These are phyloP conservation scores for Coleophoma cylindrospora DNA, from an alignment of 2,329 filamentous ascomycete species.

Conservation along the genomic window DNA sequence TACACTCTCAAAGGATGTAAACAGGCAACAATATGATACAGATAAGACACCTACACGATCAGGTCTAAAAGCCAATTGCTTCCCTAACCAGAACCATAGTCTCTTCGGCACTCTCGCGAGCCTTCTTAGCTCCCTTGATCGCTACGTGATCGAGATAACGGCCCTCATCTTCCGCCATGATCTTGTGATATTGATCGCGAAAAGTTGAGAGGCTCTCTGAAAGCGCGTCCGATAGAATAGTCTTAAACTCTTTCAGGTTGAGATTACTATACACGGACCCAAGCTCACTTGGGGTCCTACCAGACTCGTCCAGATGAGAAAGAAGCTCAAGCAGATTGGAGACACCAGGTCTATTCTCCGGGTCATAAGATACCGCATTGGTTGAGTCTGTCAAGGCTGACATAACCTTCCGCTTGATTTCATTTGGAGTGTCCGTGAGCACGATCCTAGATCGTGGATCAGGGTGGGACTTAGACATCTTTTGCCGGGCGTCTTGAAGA, in stretches of 20 bases:
- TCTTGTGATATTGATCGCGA: slow-evolving; percentile 47
- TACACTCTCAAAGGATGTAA: too few relatives aligned
- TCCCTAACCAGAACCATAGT: slow-evolving; percentile 41
- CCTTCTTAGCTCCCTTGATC: slow-evolving; percentile 52
- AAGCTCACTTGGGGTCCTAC: slow-evolving; percentile 34
- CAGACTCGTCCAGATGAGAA: slow-evolving; percentile 55
- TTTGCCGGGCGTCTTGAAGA: slow-evolving; percentile 67
- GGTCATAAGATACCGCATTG: slow-evolving; percentile 67
- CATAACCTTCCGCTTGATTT: slow-evolving; percentile 66
- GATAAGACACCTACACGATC: too few relatives aligned
- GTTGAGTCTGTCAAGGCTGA: slow-evolving; percentile 71
- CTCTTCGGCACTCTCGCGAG: slow-evolving; percentile 51
- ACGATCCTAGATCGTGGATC: slow-evolving; percentile 73
- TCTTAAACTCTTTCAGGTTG: slow-evolving; percentile 57
- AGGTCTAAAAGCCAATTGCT: slow-evolving; percentile 32
- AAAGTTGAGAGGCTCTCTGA: slow-evolving; percentile 47
- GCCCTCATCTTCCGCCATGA: slow-evolving; percentile 42
- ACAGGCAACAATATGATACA: too few relatives aligned
- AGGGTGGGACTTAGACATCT: slow-evolving; percentile 91
- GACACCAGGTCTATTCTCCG: slow-evolving; percentile 66
- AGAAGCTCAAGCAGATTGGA: slow-evolving; percentile 81
- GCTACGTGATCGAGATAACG: slow-evolving; percentile 53
- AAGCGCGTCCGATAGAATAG: slow-evolving; percentile 54
- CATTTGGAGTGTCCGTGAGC: slow-evolving; percentile 64
- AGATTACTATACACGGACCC: slow-evolving; percentile 33